These are phyloP conservation scores for Actinomortierella wolfii DNA, from an alignment of 371 early-diverging fungal species.

Conservation along the genomic window DNA sequence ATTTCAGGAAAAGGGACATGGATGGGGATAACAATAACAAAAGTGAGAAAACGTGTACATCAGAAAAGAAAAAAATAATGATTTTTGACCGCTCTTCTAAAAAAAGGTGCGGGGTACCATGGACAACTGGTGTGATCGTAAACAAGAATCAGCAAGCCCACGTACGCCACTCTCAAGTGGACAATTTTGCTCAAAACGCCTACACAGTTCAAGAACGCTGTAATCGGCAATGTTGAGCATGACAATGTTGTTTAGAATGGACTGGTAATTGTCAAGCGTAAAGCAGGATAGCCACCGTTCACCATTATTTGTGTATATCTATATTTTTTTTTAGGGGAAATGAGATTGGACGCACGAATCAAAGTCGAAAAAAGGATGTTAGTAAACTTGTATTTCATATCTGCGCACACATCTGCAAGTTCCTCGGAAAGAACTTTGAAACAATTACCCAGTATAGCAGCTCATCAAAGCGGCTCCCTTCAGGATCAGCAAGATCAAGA, in stretches of 20 bases:
- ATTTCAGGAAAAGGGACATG: no score
- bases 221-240: constrained; percentile 12
- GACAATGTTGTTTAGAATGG: constrained; percentile 23
- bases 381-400: background rate
- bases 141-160: background rate
- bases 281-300: constrained; percentile 21
- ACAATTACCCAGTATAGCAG: constrained; percentile 24
- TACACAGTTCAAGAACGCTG: constrained; percentile 14
- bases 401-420: background rate
- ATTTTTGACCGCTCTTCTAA: no score
- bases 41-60: no score
- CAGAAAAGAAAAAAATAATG: no score
- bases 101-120: no score
- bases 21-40: no score
- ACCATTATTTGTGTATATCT: constrained; percentile 24
- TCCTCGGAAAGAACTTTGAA: background rate
- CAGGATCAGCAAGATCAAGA: constrained; percentile 16
- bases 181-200: constrained; percentile 7
- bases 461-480: constrained; percentile 23
- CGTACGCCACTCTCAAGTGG: background rate
- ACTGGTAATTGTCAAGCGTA: constrained; percentile 15
- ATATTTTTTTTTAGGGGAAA: background rate
- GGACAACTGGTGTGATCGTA: background rate
- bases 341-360: background rate
- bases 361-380: background rate